Evolutionary conservation across 495 filamentous ascomycete species (phyloP), one percentile per base, ranked within the genome.

Genomic region (Daldinia decipiens): DNA sequence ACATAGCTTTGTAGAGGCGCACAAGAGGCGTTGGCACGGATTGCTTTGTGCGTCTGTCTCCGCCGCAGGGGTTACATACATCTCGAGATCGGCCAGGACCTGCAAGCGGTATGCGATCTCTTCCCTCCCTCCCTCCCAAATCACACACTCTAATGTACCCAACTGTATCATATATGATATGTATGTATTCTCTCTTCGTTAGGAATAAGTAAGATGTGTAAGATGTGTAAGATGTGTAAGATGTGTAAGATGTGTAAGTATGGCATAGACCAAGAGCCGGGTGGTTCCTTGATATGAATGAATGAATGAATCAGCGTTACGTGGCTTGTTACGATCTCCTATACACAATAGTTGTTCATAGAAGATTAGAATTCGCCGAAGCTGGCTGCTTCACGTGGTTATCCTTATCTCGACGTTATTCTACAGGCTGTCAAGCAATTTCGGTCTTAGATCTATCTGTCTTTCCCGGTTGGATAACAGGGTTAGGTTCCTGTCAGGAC

Each of bases 271-370:
- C 40, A 12, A 45, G 7, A 24, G 17, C 19, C 29, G 32, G 13
- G 12, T 39, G 1, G 45, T 17, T 17, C 1, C 50, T 43, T 1
- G 60, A 26, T 38, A 50, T 27, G 39, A 50, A 71, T 71, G 62
- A 71, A 50, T 27, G 39, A 50, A 71, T 71, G 62, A 71, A 66
- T 71, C 68, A 62, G 68, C 57, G 62, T 71, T 71, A 62, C 68
- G 68, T 52, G 56, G 68, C 68, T 21, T 2, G 6, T 52, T 40
- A 31, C 1, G 11, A 29, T 50, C 19, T 38, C 5, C 8, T 19
- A 56, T 36, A 31, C 8, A 52, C 26, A 15, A 11, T 51, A 13
- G 5, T 31, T 39, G 31, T 36, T 56, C 43, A 52, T 43, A 27
- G 21, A 57, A 9, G 4, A 52, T 52, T 53, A 31, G 21, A 53